Evolutionary conservation across 164 flowering plant genomes (phyloP), one percentile per base, ranked within the genome.

Genomic region (Liquidambar formosana): DNA sequence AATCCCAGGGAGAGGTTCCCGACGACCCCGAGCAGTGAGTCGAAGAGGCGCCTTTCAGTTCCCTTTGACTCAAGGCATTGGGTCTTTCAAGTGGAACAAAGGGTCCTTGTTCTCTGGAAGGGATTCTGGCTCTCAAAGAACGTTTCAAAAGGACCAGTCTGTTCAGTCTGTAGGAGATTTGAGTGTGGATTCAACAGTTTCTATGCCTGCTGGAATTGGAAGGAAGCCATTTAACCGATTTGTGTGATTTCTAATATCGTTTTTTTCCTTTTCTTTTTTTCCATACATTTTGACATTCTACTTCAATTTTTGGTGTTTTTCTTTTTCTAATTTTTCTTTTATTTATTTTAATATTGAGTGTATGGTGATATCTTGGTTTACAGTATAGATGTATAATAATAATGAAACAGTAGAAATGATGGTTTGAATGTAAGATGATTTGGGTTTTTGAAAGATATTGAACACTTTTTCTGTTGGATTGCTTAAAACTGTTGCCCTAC

Each of bases 141-240:
- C 27, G 19, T 43, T 70, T 44, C 81, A 77, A 21, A 83, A 83
- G 75, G 67, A 75, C 48, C 76, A 77, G 58, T 73, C 93, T 47
- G 19, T 76, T 27, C 85, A 83, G 44, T 87, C 96, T 45, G 41
- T 84, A 45, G 91, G 88, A 9, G 86, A 89, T 65, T 0, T 80
- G 77, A 95, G 99, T 66, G 82, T 90, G 74, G 94, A 89, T 76
- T 96, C 99, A 4, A 75, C 92, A 11, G 72, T 79, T 66, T 95
- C 97, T 25, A 75, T 91, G 90, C 95, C 99, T 28, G 93, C 85
- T 48, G 78, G 77, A 12, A 77, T 89, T 70, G 99, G 95, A 68
- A 85, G 96, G 79, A 91, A 78, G 81, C 90, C 95, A 45, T 96
- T 89, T 83, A 88, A 87, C 82, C 67, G 97, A 84, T 88, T 85